Evolutionary conservation across 768 basidiomycete species (phyloP), one percentile per base, ranked within the genome.

Genomic region (Rhodotorula kratochvilovae): DNA sequence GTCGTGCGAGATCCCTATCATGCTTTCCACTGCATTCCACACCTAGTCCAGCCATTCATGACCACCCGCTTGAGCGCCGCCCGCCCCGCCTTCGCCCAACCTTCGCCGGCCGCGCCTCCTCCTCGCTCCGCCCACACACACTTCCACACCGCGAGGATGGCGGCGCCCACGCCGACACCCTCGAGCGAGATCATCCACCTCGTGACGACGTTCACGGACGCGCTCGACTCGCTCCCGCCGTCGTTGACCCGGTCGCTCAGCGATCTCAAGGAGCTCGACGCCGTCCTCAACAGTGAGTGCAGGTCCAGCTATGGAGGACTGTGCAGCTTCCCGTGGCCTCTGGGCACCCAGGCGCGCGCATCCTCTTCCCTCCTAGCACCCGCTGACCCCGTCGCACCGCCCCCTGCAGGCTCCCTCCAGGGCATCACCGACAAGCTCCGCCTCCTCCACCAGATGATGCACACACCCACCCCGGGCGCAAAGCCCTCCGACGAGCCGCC

Each of bases 221-320:
- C 89, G 36, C 89, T 98, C 80, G 94, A 96, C 83, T 86, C 92
- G 31, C 86, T 98, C 66, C 95, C 95, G 68, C 85, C 90, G 73
- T 92, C 96, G 81, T 88, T 99, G 81, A 95, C 95, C 21, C 88
- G 91, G 81, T 89, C 88, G 81, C 91, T 96, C 80, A 91, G 90
- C 19, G 96, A 99, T 84, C 87, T 99, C 64, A 90, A 93, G 74
- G 96, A 99, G 82, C 90, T 99, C 82, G 96, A 98, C 81, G 96
- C 95, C 67, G 96, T 99, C 69, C 86, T 99, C 12, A 79, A 79
- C 58, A 76, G 82, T 83, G 42, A 69, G 82, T 78, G 31, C 36
- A 21, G 39, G 19, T 45, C 29, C n/a, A 46, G n/a, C 17, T 16
- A 5, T 5, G n/a, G 51, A 7, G 12, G 45, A 42, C 5, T 62